phyloP scores from a whole-genome alignment of 805 yeast genomes.

The Yarrowia sp. region DNA sequence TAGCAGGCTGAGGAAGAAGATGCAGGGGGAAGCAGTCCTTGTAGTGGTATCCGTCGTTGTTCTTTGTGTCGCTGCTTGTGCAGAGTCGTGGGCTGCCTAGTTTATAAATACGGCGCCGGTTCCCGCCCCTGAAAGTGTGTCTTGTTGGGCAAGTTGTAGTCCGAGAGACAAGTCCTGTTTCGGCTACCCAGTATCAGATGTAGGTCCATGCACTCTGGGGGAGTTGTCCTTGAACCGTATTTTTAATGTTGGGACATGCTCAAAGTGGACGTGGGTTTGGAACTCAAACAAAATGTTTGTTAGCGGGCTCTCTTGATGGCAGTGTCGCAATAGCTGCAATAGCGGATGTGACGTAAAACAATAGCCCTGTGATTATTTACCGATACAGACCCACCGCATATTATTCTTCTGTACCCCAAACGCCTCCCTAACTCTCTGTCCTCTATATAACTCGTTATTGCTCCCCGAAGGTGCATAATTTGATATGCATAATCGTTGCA shows the following conservation, averaged over 20 bases:
- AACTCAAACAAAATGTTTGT: no score
- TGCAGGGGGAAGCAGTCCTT: not conserved
- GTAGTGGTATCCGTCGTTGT: not conserved
- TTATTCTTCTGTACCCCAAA: no score
- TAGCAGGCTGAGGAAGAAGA: not conserved
- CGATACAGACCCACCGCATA: no score
- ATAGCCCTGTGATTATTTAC: no score
- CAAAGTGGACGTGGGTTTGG: not conserved
- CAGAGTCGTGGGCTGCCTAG: not conserved
- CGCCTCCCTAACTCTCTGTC: no score
- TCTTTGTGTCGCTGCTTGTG: not conserved
- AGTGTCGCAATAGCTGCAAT: no score
- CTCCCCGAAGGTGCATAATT: conserved; percentile 5
- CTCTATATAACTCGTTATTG: no score
- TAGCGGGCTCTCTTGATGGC: no score
- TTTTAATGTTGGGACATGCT: not conserved
- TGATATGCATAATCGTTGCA: conserved; percentile 13
- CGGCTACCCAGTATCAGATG: conserved; percentile 12
- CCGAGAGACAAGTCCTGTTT: not conserved
- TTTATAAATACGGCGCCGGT: not conserved
- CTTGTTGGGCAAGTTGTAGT: not conserved
- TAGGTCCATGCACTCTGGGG: conserved; percentile 5
- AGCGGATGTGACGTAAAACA: no score
- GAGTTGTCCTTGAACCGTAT: not conserved
- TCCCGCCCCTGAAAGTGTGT: not conserved